These are phyloP conservation scores for Yamadazyma ubonensis DNA, from an alignment of 805 yeast species.

Conservation along the genomic window DNA sequence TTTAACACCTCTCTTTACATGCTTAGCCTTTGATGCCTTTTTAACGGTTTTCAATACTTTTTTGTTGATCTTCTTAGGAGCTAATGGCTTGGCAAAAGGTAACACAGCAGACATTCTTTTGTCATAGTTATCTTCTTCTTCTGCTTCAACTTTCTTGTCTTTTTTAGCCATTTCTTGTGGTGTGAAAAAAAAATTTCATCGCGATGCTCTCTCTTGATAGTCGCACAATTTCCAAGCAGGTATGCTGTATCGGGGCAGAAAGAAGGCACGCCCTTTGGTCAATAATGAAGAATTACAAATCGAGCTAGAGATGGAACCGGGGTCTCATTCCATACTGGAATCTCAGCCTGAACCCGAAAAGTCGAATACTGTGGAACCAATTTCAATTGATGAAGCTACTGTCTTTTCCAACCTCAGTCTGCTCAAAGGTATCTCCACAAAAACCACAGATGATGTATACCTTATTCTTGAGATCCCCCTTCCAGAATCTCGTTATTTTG, in stretches of 20 bases:
- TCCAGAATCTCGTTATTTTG: slow-evolving; percentile 29
- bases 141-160: slow-evolving; percentile 44
- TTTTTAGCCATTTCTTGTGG: slow-evolving; percentile 39
- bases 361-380: too few species aligned
- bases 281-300: too few species aligned
- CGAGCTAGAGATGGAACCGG: too few species aligned
- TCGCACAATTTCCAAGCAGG: neutral
- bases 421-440: slow-evolving; percentile 4
- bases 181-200: slow-evolving; percentile 3
- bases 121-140: slow-evolving; percentile 78
- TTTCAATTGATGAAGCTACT: slow-evolving; percentile 1
- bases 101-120: slow-evolving; percentile 84
- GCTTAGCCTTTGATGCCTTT: slow-evolving; percentile 97
- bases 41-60: slow-evolving; percentile 93
- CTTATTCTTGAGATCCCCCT: slow-evolving; percentile 17
- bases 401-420: slow-evolving; percentile 2
- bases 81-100: slow-evolving; percentile 92
- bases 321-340: too few species aligned
- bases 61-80: slow-evolving; percentile 93
- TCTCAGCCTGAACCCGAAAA: too few species aligned
- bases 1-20: slow-evolving; percentile 97
- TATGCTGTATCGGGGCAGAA: slow-evolving; percentile 6
- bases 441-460: slow-evolving; percentile 5
- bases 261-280: neutral
- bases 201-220: slow-evolving; percentile 6